Percentiles rank a stretch among this genome's conserved stretches.
These are phyloP conservation scores for Tetrahymena thermophila DNA, from an alignment of 73 alveolate genomes.

Conservation along the genomic window DNA sequence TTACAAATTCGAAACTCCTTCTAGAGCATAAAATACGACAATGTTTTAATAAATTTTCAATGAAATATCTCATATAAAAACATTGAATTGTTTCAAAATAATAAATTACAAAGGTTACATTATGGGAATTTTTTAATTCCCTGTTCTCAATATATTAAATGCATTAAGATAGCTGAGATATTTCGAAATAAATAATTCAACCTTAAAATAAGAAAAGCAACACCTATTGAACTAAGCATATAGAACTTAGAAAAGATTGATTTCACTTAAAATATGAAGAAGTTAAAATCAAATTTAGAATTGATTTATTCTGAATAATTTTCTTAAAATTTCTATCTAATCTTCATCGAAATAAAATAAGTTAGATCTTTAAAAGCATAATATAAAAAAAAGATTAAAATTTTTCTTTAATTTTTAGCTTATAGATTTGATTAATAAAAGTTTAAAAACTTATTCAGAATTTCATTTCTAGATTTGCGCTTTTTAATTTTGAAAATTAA, in stretches of 20 bases:
- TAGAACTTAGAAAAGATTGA: neutral
- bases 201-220: neutral
- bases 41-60: neutral
- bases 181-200: neutral
- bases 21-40: neutral
- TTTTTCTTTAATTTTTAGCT: no score
- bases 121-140: neutral
- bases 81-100: neutral
- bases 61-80: neutral
- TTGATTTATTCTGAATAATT: no score
- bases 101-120: neutral
- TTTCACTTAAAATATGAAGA: neutral
- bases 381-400: no score
- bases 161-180: neutral
- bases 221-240: neutral
- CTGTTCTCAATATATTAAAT: neutral
- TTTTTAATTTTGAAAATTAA: no score
- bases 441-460: no score
- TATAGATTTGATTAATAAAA: no score
- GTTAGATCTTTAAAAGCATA: no score
- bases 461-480: no score
- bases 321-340: no score
- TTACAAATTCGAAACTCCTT: neutral
- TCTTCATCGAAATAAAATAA: no score
- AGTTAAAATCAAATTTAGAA: no score